Base-by-base conservation (phyloP, 352 stramenopile genomes). In the Phytopythium helicoides region DNA sequence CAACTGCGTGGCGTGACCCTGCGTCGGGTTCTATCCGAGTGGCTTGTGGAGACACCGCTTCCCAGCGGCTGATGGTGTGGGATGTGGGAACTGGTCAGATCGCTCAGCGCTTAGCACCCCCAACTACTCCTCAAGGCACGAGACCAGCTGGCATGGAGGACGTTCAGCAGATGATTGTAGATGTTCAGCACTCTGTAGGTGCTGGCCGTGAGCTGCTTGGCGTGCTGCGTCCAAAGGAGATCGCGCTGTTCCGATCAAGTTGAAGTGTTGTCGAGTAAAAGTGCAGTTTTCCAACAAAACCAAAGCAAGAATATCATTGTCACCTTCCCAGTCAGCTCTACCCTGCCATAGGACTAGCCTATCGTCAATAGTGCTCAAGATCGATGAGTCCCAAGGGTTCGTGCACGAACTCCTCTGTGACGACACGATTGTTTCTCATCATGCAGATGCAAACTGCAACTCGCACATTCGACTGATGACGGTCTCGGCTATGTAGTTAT, bases 1-100 rank as follows among this genome's bases (percentile, higher is more conserved):
- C 76, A 14, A 66, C 73, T 16, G 55, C 80, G 25, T 87, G 73
- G 73, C 37, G 50, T 12, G 28, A 60, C 16, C 15, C 21, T 11
- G 25, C 40, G 14, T 48, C 42, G 2, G 42, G 46, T 6, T 35
- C 23, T 3, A 40, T 46, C 15, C 11, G 58, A 11, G 54, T 74
- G 2, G 65, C 61, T 16, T 68, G 56, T 22, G 65, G 61, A 1
- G 65, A 74, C 33, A 58, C 65, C 8, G 41, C 34, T n/a, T 40
- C 35, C 23, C 47, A 68, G 12, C 44, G 64, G 23, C 12, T 66
- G 25, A 16, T 58, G 35, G 31, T 73, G 6, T 73, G 64, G 64
- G 52, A 70, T 26, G 50, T 52, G 7, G 31, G 39, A 14, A 60
- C 51, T 12, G 47, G 65, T 18, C 35, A 42, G 22, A 28, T 61